Percentiles rank a stretch among this genome's conserved stretches.
phyloP scores from a whole-genome alignment of 768 basidiomycete species.

The Panellus pusillus region DNA sequence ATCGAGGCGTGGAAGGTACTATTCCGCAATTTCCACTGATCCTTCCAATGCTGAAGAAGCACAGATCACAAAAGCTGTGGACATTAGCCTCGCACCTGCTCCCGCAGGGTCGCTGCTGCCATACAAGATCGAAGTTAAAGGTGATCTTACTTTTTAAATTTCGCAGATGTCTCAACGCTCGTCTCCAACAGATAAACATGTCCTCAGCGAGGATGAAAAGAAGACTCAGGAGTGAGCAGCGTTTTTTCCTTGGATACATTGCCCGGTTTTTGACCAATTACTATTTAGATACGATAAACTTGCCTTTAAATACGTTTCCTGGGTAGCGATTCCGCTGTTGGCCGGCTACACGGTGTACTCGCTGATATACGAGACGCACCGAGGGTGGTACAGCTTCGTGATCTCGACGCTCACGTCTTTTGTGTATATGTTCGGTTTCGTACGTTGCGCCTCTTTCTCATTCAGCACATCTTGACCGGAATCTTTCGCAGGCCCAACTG shows the following conservation, averaged over 20 bases:
- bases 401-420: slow-evolving; percentile 92
- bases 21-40: slow-evolving; percentile 4
- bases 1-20: slow-evolving; percentile 94
- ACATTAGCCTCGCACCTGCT: slow-evolving; percentile 68
- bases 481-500: slow-evolving; percentile 66
- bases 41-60: slow-evolving; percentile 19
- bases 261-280: slow-evolving; percentile 2
- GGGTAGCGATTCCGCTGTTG: slow-evolving; percentile 81
- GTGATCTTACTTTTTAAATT: slow-evolving; percentile 36
- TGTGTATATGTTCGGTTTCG: slow-evolving; percentile 97
- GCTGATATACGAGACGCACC: slow-evolving; percentile 78
- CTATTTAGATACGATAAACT: slow-evolving; percentile 76
- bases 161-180: slow-evolving; percentile 1
- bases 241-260: background rate
- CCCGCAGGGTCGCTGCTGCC: slow-evolving; percentile 69
- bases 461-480: slow-evolving; percentile 15
- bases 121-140: slow-evolving; percentile 80
- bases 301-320: slow-evolving; percentile 94
- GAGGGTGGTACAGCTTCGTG: slow-evolving; percentile 95
- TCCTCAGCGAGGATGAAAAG: slow-evolving; percentile 95
- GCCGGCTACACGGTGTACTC: slow-evolving; percentile 79
- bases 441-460: slow-evolving; percentile 44
- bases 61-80: slow-evolving; percentile 87
- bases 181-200: slow-evolving; percentile 76
- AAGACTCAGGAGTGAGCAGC: slow-evolving; percentile 90